These are phyloP conservation scores for Suillus weaverae DNA, from an alignment of 768 basidiomycete species.

Conservation along the genomic window DNA sequence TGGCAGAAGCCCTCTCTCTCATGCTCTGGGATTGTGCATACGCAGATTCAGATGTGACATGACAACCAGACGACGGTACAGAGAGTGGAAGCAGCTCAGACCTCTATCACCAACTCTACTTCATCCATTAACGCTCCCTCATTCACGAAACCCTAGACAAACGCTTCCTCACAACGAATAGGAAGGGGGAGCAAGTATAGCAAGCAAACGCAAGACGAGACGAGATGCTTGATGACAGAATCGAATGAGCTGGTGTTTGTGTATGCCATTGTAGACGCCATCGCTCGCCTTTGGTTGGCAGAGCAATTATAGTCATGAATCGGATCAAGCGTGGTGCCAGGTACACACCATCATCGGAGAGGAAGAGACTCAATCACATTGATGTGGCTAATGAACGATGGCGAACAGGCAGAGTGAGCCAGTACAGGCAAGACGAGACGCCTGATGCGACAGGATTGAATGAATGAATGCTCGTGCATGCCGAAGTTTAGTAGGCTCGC, in stretches of 20 bases:
- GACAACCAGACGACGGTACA: not conserved
- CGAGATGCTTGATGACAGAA: not conserved
- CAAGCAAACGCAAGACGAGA: not conserved
- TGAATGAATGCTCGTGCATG: no score
- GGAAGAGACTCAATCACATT: no score
- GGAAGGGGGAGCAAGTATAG: not conserved
- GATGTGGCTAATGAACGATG: no score
- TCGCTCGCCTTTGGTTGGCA: not conserved
- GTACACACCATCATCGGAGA: no score
- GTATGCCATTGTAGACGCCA: not conserved
- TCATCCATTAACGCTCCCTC: not conserved
- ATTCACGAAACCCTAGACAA: not conserved
- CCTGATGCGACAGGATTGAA: no score
- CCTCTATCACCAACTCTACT: not conserved
- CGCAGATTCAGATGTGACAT: not conserved
- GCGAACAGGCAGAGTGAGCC: no score
- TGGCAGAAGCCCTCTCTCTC: not conserved
- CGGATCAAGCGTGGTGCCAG: no score
- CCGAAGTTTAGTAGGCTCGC: no score
- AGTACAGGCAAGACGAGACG: no score
- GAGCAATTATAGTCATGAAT: not conserved
- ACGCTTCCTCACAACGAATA: not conserved
- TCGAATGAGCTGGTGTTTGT: not conserved
- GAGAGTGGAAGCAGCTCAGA: not conserved
- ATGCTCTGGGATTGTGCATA: not conserved